Conservation (phyloP, 2,329 filamentous ascomycete species). For the Fusarium aywerte region DNA sequence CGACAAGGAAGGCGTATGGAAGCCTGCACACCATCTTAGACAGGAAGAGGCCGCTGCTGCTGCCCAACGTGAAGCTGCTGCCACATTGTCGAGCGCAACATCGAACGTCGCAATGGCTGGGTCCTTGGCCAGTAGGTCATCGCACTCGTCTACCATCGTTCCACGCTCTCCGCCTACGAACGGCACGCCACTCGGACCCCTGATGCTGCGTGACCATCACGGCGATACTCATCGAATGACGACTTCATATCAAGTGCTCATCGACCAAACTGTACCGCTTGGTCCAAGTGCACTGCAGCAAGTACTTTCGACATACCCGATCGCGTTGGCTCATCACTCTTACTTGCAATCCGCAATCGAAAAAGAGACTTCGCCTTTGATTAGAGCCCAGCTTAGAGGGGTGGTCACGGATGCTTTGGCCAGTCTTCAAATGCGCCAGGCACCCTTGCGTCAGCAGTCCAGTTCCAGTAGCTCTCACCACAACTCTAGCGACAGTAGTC, state of each 20-base stretch:
- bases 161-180: conserved; percentile 19
- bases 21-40: conserved; percentile 76
- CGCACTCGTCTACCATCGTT: conserved; percentile 9
- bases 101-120: conserved; percentile 28
- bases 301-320: conserved; percentile 59
- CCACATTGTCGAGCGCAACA: conserved; percentile 20
- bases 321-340: conserved; percentile 59
- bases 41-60: conserved; percentile 75
- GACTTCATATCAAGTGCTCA: conserved; percentile 60
- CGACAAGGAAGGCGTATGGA: conserved; percentile 86
- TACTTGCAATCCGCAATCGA: conserved; percentile 64
- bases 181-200: conserved; percentile 21
- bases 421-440: conserved; percentile 59
- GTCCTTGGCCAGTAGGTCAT: conserved; percentile 14
- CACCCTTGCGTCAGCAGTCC: conserved; percentile 41
- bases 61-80: conserved; percentile 52
- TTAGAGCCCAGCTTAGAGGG: conserved; percentile 61
- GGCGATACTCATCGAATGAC: conserved; percentile 48
- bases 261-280: conserved; percentile 64
- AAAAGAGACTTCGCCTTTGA: conserved; percentile 59
- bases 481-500: conserved; percentile 8
- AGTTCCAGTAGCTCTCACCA: conserved; percentile 12
- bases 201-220: conserved; percentile 44
- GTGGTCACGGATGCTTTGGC: conserved; percentile 60
- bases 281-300: conserved; percentile 61